Percentiles rank a stretch among this genome's conserved stretches.
Conservation (phyloP, 2,329 filamentous ascomycete species). For the Lasiodiplodia gonubiensis region DNA sequence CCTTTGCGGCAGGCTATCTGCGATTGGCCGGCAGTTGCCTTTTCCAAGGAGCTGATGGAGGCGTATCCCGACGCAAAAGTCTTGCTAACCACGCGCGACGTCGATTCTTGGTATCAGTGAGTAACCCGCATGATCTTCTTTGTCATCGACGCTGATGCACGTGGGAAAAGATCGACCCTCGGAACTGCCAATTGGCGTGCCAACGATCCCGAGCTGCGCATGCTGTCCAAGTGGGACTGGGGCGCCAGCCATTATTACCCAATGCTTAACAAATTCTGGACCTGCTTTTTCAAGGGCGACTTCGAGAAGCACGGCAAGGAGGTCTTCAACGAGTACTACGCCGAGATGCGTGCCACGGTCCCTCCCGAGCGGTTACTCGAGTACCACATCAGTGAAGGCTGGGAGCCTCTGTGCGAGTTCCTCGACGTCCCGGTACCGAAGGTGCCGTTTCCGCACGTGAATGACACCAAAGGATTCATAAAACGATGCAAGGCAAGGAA, state of each 20-base stretch:
- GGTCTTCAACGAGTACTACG: conserved; percentile 64
- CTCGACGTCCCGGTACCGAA: conserved; percentile 58
- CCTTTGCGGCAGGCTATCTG: conserved; percentile 49
- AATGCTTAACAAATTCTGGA: conserved; percentile 73
- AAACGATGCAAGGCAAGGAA: conserved; percentile 59
- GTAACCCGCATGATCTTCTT: conserved; percentile 33
- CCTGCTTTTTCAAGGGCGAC: conserved; percentile 70
- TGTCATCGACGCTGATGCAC: conserved; percentile 12
- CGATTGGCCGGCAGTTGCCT: conserved; percentile 71
- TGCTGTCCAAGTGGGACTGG: conserved; percentile 65
- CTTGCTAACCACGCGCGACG: conserved; percentile 69
- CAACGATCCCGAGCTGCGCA: conserved; percentile 65
- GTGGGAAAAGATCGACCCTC: conserved; percentile 58
- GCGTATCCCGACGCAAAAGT: conserved; percentile 64
- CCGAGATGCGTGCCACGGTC: conserved; percentile 54
- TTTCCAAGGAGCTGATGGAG: conserved; percentile 65
- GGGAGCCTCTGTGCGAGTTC: conserved; percentile 62
- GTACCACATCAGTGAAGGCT: conserved; percentile 61
- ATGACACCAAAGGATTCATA: conserved; percentile 55
- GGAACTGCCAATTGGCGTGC: conserved; percentile 72
- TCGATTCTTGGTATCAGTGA: conserved; percentile 65
- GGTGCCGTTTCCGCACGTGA: conserved; percentile 30
- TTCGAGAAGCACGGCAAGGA: conserved; percentile 70
- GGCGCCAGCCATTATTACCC: conserved; percentile 71
- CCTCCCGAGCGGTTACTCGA: conserved; percentile 59